Conservation (phyloP, 306 rosid genomes). For the Styphnolobium japonicum region DNA sequence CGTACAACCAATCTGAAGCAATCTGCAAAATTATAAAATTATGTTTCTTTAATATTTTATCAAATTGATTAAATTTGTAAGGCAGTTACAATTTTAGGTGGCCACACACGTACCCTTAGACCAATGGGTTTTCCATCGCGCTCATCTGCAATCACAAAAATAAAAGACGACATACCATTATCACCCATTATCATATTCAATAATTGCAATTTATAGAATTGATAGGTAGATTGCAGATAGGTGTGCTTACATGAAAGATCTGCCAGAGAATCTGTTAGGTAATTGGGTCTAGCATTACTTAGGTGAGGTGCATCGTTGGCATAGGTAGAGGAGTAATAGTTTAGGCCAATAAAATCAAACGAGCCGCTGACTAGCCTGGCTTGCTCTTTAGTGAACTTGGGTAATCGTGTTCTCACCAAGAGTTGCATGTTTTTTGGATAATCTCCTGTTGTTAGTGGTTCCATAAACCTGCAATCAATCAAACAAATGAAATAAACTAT, state of each 20-base stretch:
- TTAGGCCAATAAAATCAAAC: slow-evolving; percentile 59
- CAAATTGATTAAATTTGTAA: not conserved
- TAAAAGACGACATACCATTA: not conserved
- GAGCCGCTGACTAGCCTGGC: slow-evolving; percentile 37
- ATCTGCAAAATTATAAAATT: slow-evolving; percentile 17
- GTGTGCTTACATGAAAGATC: slow-evolving; percentile 18
- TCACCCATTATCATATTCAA: not conserved
- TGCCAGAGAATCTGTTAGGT: slow-evolving; percentile 30
- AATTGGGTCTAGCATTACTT: slow-evolving; percentile 11
- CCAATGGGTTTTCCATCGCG: slow-evolving; percentile 30
- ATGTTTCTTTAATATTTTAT: not conserved
- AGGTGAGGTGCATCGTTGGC: slow-evolving; percentile 24
- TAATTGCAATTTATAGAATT: not conserved
- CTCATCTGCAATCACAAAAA: not conserved
- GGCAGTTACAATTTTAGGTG: not conserved
- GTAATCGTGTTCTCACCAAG: slow-evolving; percentile 44
- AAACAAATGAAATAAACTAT: not conserved
- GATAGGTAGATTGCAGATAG: not conserved
- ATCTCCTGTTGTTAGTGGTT: slow-evolving; percentile 52
- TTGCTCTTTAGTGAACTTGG: slow-evolving; percentile 42
- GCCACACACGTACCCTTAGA: slow-evolving; percentile 1
- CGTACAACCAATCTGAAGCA: slow-evolving; percentile 46
- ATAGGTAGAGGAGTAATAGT: slow-evolving; percentile 47
- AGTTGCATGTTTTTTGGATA: slow-evolving; percentile 57
- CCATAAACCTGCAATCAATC: slow-evolving; percentile 43